phyloP scores from a whole-genome alignment of 139 green algal species.

The Ostreobium quekettii region DNA sequence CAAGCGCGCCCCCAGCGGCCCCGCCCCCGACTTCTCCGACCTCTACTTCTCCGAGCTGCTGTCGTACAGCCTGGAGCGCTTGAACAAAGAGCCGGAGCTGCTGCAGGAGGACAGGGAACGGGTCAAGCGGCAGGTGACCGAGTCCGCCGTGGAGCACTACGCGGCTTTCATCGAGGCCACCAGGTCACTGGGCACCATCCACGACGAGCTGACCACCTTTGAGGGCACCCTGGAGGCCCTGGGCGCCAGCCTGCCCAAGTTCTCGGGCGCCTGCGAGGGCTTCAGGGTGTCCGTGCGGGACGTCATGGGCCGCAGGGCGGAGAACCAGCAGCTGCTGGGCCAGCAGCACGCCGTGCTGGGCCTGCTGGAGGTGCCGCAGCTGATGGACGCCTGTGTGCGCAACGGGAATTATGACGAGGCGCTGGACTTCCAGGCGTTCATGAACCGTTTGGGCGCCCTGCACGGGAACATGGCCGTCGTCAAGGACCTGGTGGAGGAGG shows the following conservation, averaged over 20 bases:
- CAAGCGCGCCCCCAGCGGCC: too few relatives aligned
- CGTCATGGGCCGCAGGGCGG: constrained; percentile 36
- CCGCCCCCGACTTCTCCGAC: too few relatives aligned
- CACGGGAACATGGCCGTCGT: constrained; percentile 31
- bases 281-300: constrained; percentile 43
- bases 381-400: constrained; percentile 93
- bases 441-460: constrained; percentile 29
- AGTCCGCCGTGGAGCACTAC: constrained; percentile 59
- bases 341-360: constrained; percentile 72
- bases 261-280: constrained; percentile 43
- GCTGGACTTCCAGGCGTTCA: constrained; percentile 78
- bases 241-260: constrained; percentile 35
- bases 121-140: constrained; percentile 56
- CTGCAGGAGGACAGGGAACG: constrained; percentile 70
- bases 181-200: constrained; percentile 28
- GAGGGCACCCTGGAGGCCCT: background rate
- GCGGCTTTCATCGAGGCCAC: constrained; percentile 49
- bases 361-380: constrained; percentile 87
- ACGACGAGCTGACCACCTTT: constrained; percentile 18
- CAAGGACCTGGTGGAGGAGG: constrained; percentile 23
- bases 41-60: constrained; percentile 86
- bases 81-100: constrained; percentile 89
- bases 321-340: constrained; percentile 66
- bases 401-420: constrained; percentile 95
- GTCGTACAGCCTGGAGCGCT: constrained; percentile 74